phyloP scores from a whole-genome alignment of 2,329 filamentous ascomycete genomes.

The Lithohypha guttulata region DNA sequence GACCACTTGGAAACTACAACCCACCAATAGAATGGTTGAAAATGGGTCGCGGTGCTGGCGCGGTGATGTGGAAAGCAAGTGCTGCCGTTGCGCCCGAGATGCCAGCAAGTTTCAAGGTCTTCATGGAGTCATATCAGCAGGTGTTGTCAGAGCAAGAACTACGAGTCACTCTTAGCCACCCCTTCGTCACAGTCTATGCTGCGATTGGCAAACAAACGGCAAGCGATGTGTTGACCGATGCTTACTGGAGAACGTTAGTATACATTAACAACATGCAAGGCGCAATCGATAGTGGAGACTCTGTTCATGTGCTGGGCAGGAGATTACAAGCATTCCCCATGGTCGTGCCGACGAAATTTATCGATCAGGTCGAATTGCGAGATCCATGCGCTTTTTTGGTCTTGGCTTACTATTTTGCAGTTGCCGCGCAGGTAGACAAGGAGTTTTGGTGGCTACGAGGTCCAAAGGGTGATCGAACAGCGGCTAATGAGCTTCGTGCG shows the following conservation, averaged over 20 bases:
- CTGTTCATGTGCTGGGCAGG: slow-evolving; percentile 22
- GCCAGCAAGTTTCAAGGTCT: slow-evolving; percentile 2
- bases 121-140: slow-evolving; percentile 7
- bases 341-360: slow-evolving; percentile 24
- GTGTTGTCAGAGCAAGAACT: neutral
- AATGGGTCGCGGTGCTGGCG: slow-evolving; percentile 23
- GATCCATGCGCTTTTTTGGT: slow-evolving; percentile 25
- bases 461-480: slow-evolving; percentile 22
- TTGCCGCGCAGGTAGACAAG: slow-evolving; percentile 7
- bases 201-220: slow-evolving; percentile 13
- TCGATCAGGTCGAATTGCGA: slow-evolving; percentile 23
- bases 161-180: neutral
- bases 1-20: slow-evolving; percentile 22
- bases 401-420: slow-evolving; percentile 26
- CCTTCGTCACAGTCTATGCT: neutral
- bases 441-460: slow-evolving; percentile 22
- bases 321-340: slow-evolving; percentile 25
- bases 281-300: slow-evolving; percentile 21
- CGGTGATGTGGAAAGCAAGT: slow-evolving; percentile 19
- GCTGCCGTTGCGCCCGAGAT: slow-evolving; percentile 15
- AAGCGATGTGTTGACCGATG: slow-evolving; percentile 17
- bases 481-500: slow-evolving; percentile 22
- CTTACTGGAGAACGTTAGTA: slow-evolving; percentile 23
- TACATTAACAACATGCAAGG: slow-evolving; percentile 24
- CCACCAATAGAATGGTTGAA: slow-evolving; percentile 27